phyloP scores from a whole-genome alignment of 2,329 filamentous ascomycete genomes.

The Diaporthe nobilis region DNA sequence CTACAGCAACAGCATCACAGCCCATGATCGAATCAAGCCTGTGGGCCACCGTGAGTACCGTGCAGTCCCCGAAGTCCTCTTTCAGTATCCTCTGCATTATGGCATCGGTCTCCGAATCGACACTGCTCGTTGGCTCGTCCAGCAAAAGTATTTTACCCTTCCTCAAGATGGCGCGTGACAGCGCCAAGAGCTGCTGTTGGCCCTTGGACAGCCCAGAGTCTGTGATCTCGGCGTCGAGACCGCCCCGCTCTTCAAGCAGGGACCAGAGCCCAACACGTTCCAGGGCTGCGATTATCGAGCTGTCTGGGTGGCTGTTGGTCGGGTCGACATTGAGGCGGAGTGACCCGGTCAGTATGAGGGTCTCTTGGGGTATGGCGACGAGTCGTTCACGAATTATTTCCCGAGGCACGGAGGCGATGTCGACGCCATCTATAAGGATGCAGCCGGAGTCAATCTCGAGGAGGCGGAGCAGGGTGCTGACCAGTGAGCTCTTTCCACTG shows the following conservation, averaged over 20 bases:
- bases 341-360: neutral
- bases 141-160: neutral
- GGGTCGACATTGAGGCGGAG: neutral
- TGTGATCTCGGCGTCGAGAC: neutral
- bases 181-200: neutral
- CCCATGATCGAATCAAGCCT: neutral
- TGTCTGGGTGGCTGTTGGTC: neutral
- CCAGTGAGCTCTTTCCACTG: slow-evolving; percentile 60
- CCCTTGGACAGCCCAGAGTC: neutral
- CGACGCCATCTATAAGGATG: slow-evolving; percentile 63
- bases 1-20: neutral
- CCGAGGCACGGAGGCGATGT: slow-evolving; percentile 59
- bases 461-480: slow-evolving; percentile 63
- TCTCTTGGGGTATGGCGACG: slow-evolving; percentile 59
- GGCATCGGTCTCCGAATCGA: neutral
- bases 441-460: slow-evolving; percentile 59
- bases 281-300: neutral
- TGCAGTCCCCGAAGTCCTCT: neutral
- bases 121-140: neutral
- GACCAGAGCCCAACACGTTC: neutral
- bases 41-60: neutral
- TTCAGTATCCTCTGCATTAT: neutral
- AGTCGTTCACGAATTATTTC: slow-evolving; percentile 58
- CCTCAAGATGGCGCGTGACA: neutral
- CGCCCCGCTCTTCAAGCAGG: neutral